phyloP scores from a whole-genome alignment of 805 yeast species.

The Zygosaccharomyces bailii region DNA sequence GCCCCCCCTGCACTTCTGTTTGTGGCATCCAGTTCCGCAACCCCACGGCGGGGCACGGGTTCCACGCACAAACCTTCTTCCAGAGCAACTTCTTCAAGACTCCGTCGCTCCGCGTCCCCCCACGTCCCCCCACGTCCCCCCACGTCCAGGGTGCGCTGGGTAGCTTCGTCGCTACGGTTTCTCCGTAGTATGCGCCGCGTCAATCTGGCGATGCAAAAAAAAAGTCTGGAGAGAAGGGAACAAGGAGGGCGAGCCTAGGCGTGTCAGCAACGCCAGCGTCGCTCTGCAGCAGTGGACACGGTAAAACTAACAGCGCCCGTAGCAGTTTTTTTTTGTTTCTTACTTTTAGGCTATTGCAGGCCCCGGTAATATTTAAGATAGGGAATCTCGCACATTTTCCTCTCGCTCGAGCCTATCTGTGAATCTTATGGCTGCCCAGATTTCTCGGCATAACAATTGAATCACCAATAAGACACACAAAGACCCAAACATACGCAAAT shows the following conservation, averaged over 20 bases:
- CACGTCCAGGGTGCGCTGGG: neutral
- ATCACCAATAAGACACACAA: no score
- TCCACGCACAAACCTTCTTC: neutral
- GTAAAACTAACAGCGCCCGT: no score
- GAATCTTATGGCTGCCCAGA: no score
- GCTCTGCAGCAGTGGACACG: no score
- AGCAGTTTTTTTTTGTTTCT: no score
- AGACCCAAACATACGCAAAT: no score
- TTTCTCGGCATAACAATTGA: no score
- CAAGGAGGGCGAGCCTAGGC: neutral
- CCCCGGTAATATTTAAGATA: neutral
- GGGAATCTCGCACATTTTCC: neutral
- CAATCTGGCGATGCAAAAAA: neutral
- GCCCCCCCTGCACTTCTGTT: no score
- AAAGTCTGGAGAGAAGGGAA: neutral
- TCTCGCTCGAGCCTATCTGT: no score
- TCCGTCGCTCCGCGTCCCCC: slow-evolving; percentile 1
- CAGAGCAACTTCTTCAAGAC: neutral
- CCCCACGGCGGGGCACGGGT: neutral
- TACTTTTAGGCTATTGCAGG: neutral
- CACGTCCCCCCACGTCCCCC: no score
- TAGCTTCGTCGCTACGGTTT: neutral
- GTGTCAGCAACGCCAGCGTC: neutral
- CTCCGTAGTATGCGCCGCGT: neutral
- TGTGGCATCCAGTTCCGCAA: no score